Base-by-base conservation (phyloP, 2,329 filamentous ascomycete species). In the Colletotrichum sp. region DNA sequence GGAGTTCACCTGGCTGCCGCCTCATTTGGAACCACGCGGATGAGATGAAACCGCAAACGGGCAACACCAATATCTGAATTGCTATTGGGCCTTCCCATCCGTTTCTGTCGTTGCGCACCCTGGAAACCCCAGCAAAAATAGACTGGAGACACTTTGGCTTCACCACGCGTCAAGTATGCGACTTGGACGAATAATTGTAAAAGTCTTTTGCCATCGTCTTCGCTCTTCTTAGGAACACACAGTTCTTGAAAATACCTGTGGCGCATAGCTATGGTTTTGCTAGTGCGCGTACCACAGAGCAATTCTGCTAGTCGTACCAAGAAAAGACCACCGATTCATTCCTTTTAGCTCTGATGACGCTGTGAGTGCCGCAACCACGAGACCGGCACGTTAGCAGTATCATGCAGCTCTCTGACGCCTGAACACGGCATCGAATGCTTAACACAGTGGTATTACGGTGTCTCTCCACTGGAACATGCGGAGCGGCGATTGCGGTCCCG, bases 401-500 rank as follows among this genome's bases (percentile, higher is more conserved):
- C 26, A 36, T 36, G 62, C 39, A 57, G 28, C 30, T 30, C 69
- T 71, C 57, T 32, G 39, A 55, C 39, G 28, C 32, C 32, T 60
- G 57, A 55, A 65, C 49, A 74, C 34, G 68, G 62, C 60, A 66
- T 60, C 59, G 30, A 55, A 63, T 36, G 34, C 68, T 68, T 52
- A 71, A 66, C 59, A 39, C 59, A 26, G 44, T 32, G 63, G 36
- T 57, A 52, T 26, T 34, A 21, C 39, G 26, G 63, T 39, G 36
- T 49, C 44, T n/a, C 21, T 36, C 55, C 39, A 72, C 69, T 59
- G 59, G 64, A 49, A 60, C 49, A n/a, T 69, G 64, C 64, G 64
- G 64, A 73, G 70, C 70, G 73, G 64, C 70, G 73, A 76, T 13
- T 59, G 52, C 36, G 63, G 18, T 74, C 64, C 73, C 74, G 70